Conservation (phyloP, 805 yeast genomes). For the Hanseniaspora clermontiae region DNA sequence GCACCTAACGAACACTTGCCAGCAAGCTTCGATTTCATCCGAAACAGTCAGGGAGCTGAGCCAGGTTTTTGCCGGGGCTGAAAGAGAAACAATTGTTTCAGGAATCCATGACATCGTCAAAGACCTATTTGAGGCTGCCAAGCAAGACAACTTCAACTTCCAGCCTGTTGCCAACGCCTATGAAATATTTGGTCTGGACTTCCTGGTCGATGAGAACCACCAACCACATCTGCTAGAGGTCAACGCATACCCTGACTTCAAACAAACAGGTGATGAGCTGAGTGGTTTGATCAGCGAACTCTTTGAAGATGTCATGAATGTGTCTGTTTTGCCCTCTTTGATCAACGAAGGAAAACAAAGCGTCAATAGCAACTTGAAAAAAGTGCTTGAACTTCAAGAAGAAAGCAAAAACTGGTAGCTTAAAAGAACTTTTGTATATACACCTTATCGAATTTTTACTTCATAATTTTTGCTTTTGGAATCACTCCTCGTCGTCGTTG, state of each 20-base stretch:
- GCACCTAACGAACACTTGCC: conserved; percentile 88
- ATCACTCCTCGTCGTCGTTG: conserved; percentile 12
- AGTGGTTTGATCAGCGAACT: conserved; percentile 53
- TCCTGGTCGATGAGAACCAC: conserved; percentile 48
- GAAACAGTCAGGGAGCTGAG: conserved; percentile 48
- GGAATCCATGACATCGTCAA: conserved; percentile 50
- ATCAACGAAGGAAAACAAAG: conserved; percentile 14
- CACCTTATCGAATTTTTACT: not conserved
- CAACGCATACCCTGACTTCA: conserved; percentile 91
- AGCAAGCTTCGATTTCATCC: conserved; percentile 43
- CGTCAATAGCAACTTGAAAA: conserved; percentile 23
- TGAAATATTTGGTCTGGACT: conserved; percentile 84
- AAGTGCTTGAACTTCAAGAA: conserved; percentile 33
- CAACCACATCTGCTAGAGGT: conserved; percentile 63
- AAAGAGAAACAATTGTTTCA: conserved; percentile 33
- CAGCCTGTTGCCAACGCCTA: conserved; percentile 69
- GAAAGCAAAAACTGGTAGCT: not conserved
- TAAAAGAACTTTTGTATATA: not conserved
- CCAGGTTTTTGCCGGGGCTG: conserved; percentile 22
- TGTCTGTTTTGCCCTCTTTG: conserved; percentile 41
- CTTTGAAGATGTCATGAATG: conserved; percentile 43
- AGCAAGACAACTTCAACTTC: conserved; percentile 69
- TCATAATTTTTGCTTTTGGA: not conserved
- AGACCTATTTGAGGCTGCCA: conserved; percentile 72
- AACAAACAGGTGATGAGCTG: conserved; percentile 78